A percentile compares a stretch with the other conserved stretches of the same genome.
These are phyloP conservation scores for Ustilago hordei DNA, from an alignment of 1,284 basidiomycete genomes.

Conservation along the genomic window DNA sequence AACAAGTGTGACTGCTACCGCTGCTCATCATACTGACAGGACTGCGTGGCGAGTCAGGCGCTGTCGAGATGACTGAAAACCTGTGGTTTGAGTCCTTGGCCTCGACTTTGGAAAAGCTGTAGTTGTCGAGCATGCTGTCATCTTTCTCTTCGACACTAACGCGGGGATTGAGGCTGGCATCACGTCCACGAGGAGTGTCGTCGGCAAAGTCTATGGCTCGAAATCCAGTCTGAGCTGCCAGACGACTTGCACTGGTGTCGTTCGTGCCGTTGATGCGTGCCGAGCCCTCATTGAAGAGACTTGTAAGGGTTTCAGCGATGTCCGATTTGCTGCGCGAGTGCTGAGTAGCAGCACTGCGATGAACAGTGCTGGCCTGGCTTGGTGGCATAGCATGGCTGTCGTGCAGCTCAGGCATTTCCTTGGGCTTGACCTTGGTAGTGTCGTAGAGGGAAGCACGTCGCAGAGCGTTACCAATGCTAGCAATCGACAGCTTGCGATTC, in stretches of 20 bases:
- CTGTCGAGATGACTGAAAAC: conserved; percentile 16
- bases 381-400: not conserved
- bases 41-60: conserved; percentile 29
- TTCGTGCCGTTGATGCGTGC: conserved; percentile 15
- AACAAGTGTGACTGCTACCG: conserved; percentile 15
- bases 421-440: conserved; percentile 27
- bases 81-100: conserved; percentile 35
- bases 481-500: conserved; percentile 41
- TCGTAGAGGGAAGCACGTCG: conserved; percentile 44
- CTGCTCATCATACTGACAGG: conserved; percentile 22
- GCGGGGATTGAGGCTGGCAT: conserved; percentile 12
- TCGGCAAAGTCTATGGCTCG: conserved; percentile 43
- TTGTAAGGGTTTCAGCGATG: conserved; percentile 31
- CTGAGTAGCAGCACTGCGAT: conserved; percentile 18
- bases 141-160: conserved; percentile 29
- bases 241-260: not conserved
- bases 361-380: not conserved
- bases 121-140: conserved; percentile 39
- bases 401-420: conserved; percentile 11
- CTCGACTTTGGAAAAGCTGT: conserved; percentile 33
- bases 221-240: conserved; percentile 20
- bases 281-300: conserved; percentile 30
- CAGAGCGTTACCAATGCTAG: conserved; percentile 40
- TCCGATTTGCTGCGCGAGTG: conserved; percentile 40
- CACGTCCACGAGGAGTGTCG: conserved; percentile 48